Evolutionary conservation across 129 eudicot genomes (phyloP), one percentile per base, ranked within the genome.

Genomic region (Pittosporum tobira): DNA sequence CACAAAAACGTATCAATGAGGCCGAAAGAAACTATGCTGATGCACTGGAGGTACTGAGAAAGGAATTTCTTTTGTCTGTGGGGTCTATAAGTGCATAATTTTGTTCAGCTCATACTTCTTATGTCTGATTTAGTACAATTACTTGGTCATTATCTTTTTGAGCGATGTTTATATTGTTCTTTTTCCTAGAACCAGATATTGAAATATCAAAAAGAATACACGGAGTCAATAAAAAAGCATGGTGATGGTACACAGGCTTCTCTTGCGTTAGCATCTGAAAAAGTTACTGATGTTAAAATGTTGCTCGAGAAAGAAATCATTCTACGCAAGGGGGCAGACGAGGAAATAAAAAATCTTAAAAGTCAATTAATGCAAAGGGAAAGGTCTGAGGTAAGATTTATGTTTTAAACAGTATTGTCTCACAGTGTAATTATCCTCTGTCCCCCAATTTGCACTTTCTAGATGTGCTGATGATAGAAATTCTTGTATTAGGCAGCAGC

Each of bases 1-100:
- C 97, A 27, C 79, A 82, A 43, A 79, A 79, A 27, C 93, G 80
- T 43, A 65, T 80, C 50, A 67, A 81, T 12, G 88, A 89, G 59
- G 88, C 82, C 6, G 95, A 89, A 68, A 76, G 62, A 71, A 77
- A 52, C 40, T 82, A 74, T 61, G 78, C 84, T 53, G 93, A 79
- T 61, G 65, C 86, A 24, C 71, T 89, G 78, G 95, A 85, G 88
- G 97, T 84, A 81, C 42, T 47, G 43, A n/a, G n/a, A n/a, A n/a
- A n/a, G n/a, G n/a, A n/a, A n/a, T n/a, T n/a, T n/a, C n/a, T n/a
- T n/a, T 14, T 13, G 38, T 30, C 52, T n/a, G 53, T 37, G 22
- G 16, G 28, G 13, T 48, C 13, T 4, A 19, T 29, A 34, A 40
- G 22, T 15, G 20, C 24, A 7, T n/a, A 50, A 51, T 28, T 22